Evolutionary conservation across 176 grass and related monocot species (phyloP), one percentile per base, ranked within the genome.

Genomic region (Carex myosuroides): DNA sequence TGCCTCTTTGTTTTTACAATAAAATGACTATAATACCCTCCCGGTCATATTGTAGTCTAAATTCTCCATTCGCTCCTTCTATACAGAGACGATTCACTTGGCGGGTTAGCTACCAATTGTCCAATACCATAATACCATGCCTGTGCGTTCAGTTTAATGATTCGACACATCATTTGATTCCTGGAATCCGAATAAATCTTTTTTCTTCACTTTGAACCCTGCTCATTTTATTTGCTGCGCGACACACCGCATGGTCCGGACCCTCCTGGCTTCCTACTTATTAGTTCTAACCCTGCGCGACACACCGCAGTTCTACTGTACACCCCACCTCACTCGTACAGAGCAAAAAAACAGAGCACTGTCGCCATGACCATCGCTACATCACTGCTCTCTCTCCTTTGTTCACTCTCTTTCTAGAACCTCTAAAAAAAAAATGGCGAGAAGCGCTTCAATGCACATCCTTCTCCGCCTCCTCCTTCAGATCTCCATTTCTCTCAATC

Each of bases 401-500:
- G 0, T 0, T 57, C 57, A 76, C 66, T 8, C 24, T 71, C n/a
- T 69, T 64, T 30, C 11, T 26, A 66, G 20, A 50, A 84, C 50
- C 48, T 56, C 48, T 64, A 9, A 54, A 53, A 53, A n/a, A 53
- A 64, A 12, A 67, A 73, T 48, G 63, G 57, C 60, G 60, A 67
- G 8, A 46, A 21, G 52, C 62, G 3, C 61, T 18, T 33, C 39
- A 62, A 54, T 67, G 60, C 20, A 67, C 81, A 70, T 78, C 85
- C 75, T 29, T 83, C 13, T 50, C 46, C 46, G 10, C 46, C 8
- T 81, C 73, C 13, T 35, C 22, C 64, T 64, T 17, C 24, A 86
- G 68, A 46, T 83, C 72, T 53, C 86, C 50, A 54, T 87, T 5
- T 42, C 5, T 26, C 71, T 92, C 65, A 50, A 53, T 55, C 46